Evolutionary conservation across 345 rosid species (phyloP).

Genomic region (Melaleuca quinquenervia): DNA sequence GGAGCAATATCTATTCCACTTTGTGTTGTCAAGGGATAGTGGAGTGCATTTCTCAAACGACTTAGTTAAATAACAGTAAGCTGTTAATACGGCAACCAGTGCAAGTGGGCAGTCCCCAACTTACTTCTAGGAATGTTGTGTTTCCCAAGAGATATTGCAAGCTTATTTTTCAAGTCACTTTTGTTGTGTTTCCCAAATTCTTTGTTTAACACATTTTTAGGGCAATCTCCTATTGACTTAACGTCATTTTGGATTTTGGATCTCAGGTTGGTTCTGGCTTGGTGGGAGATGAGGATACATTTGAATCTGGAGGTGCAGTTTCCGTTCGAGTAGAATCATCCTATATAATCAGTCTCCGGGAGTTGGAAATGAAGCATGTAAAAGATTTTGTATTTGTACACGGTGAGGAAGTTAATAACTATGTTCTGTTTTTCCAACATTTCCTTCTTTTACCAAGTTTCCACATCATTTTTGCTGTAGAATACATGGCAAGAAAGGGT

Average conservation of each 20-base stretch:
- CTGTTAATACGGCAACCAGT: not conserved
- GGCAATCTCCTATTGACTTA: not conserved
- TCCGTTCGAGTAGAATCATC: slow-evolving; percentile 76
- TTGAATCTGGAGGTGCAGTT: slow-evolving; percentile 54
- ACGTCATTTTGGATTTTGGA: not conserved
- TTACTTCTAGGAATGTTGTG: not conserved
- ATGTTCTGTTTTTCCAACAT: not conserved
- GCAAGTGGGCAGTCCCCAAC: not conserved
- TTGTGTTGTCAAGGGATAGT: not conserved
- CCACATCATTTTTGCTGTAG: not conserved
- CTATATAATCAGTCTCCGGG: slow-evolving; percentile 74
- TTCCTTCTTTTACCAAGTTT: not conserved
- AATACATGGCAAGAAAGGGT: not conserved
- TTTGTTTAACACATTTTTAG: not conserved
- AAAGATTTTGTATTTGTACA: slow-evolving; percentile 91
- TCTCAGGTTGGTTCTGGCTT: slow-evolving; percentile 73
- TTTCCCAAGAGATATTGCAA: not conserved
- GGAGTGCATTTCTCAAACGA: not conserved
- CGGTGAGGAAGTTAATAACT: slow-evolving; percentile 34
- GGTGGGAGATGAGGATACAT: slow-evolving; percentile 80
- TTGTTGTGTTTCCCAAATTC: not conserved
- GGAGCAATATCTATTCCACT: not conserved
- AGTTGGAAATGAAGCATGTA: slow-evolving; percentile 79
- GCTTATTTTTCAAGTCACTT: not conserved
- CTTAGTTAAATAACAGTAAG: not conserved